Conservation (phyloP, 805 yeast genomes). For the Wickerhamomyces chaumierensis region DNA sequence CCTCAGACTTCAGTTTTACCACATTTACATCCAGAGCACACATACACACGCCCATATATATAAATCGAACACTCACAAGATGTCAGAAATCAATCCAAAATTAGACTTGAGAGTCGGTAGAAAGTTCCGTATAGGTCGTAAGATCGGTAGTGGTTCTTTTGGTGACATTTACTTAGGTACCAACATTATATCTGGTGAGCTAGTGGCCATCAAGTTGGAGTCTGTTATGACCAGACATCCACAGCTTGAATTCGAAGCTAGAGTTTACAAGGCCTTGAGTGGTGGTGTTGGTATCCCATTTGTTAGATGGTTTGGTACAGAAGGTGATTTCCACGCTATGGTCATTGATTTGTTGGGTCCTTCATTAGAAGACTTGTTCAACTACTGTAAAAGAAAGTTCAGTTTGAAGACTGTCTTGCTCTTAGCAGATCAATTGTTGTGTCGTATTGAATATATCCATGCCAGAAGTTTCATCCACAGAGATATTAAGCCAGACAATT, state of each 20-base stretch:
- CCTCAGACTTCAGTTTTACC: no score
- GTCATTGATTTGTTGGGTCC: slow-evolving; percentile 95
- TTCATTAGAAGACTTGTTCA: slow-evolving; percentile 87
- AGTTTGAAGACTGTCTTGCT: slow-evolving; percentile 87
- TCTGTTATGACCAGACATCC: slow-evolving; percentile 89
- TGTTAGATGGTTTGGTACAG: slow-evolving; percentile 94
- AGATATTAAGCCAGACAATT: slow-evolving; percentile 92
- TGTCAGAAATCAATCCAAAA: slow-evolving; percentile 1
- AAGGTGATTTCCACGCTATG: slow-evolving; percentile 93
- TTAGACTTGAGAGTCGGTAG: slow-evolving; percentile 86
- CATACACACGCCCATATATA: no score
- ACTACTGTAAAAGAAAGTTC: slow-evolving; percentile 90
- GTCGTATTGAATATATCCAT: slow-evolving; percentile 91
- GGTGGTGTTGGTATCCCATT: slow-evolving; percentile 98
- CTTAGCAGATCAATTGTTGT: slow-evolving; percentile 87
- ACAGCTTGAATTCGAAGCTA: slow-evolving; percentile 92
- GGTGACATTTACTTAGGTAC: slow-evolving; percentile 94
- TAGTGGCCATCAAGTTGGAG: slow-evolving; percentile 93
- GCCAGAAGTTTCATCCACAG: slow-evolving; percentile 94
- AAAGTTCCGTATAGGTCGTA: slow-evolving; percentile 87
- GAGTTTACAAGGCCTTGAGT: slow-evolving; percentile 85
- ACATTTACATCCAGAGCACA: background rate
- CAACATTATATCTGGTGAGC: slow-evolving; percentile 91
- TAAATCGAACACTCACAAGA: no score
- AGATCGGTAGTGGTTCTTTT: slow-evolving; percentile 94